phyloP scores from a whole-genome alignment of 2,329 filamentous ascomycete species.

The Scedosporium aurantiacum region DNA sequence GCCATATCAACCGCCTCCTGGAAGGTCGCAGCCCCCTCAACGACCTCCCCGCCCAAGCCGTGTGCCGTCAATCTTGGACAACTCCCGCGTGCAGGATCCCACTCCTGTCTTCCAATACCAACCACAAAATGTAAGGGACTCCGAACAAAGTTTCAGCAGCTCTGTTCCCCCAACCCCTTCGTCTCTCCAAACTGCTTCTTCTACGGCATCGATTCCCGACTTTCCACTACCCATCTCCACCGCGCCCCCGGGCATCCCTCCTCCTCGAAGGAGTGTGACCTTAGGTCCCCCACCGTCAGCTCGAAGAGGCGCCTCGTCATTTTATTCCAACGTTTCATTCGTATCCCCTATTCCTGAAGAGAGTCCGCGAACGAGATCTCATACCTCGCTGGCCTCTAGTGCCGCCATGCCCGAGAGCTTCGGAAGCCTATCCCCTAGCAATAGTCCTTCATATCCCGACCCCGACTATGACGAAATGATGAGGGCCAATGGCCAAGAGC shows the following conservation, averaged over 20 bases:
- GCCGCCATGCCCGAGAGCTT: slow-evolving; percentile 61
- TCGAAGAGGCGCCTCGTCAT: slow-evolving; percentile 49
- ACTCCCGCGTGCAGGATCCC: slow-evolving; percentile 41
- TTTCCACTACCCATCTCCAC: slow-evolving; percentile 34
- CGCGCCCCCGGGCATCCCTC: slow-evolving; percentile 17
- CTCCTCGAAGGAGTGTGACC: slow-evolving; percentile 36
- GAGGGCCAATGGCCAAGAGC: background rate
- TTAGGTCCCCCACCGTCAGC: slow-evolving; percentile 51
- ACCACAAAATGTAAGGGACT: slow-evolving; percentile 24
- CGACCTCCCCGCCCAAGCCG: slow-evolving; percentile 47
- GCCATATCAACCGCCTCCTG: slow-evolving; percentile 40
- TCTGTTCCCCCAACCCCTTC: slow-evolving; percentile 37
- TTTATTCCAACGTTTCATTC: slow-evolving; percentile 54
- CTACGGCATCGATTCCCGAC: slow-evolving; percentile 47
- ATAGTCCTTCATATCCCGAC: slow-evolving; percentile 32
- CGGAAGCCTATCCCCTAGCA: slow-evolving; percentile 33
- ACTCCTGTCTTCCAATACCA: slow-evolving; percentile 41
- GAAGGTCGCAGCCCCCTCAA: slow-evolving; percentile 40
- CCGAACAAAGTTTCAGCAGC: slow-evolving; percentile 24
- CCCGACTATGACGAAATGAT: slow-evolving; percentile 27
- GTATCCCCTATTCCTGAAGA: slow-evolving; percentile 72
- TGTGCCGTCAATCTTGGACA: slow-evolving; percentile 5
- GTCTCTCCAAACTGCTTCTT: slow-evolving; percentile 40
- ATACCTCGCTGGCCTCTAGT: slow-evolving; percentile 60
- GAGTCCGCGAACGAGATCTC: slow-evolving; percentile 43